Evolutionary conservation across 331 rosid species (phyloP), one percentile per base, ranked within the genome.

Genomic region (Stylosanthes scabra): DNA sequence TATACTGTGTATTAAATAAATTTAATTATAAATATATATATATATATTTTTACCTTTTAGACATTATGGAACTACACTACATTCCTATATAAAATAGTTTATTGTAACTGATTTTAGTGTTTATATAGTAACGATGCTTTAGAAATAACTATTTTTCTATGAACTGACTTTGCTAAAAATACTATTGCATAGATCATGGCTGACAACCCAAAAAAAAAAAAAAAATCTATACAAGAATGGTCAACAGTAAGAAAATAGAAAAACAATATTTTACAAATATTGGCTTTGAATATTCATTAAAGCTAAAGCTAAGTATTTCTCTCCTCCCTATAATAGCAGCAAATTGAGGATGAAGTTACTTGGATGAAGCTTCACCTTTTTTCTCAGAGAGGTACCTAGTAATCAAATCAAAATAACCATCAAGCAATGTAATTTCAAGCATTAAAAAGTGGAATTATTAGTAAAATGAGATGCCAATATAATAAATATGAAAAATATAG

Each of bases 371-470:
- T 78, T 83, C 76, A 6, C 74, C 86, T 78, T 88, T 85, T 84
- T 87, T 87, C 71, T 72, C 71, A 25, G 90, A 71, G 74, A 91
- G 79, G 81, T 86, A 86, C 85, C 97, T 91, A 62, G 31, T 1
- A 62, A 40, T 1, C 13, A 40, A 4, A 31, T n/a, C 39, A 59
- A 49, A 41, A 69, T 31, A 54, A 10, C 67, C 68, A 68, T 11
- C 27, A n/a, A n/a, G n/a, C n/a, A 41, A 67, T 61, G 37, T 49
- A 49, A 39, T 8, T 14, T 61, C 63, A 62, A 9, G 57, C n/a
- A 41, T 28, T 63, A 20, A 11, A 20, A 50, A 70, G 42, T n/a
- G n/a, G n/a, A n/a, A n/a, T n/a, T n/a, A n/a, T n/a, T n/a, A n/a
- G n/a, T n/a, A n/a, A n/a, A n/a, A n/a, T n/a, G n/a, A n/a, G n/a